Evolutionary conservation across 2,329 filamentous ascomycete genomes (phyloP), one percentile per base, ranked within the genome.

Genomic region (Penicillium sp.): DNA sequence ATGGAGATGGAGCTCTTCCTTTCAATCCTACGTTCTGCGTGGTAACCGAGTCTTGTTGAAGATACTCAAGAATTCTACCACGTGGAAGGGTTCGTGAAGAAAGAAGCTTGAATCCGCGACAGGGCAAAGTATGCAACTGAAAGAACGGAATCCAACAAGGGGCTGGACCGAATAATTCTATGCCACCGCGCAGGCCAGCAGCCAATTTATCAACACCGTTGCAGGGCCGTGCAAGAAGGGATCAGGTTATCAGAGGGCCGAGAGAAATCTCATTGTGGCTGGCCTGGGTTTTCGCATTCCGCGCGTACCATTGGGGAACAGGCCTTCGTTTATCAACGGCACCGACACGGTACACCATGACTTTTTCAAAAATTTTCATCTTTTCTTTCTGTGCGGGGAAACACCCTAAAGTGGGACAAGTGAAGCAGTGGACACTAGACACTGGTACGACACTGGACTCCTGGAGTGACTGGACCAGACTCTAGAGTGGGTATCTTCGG

Each of bases 371-470:
- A 8, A n/a, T 22, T 47, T 25, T 25, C 17, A n/a, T 38, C 22
- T 20, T 43, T 45, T 35, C 28, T 22, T 37, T 28, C 37, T 63
- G 55, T 63, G 61, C 55, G 61, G 60, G 63, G 59, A 47, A 60
- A 53, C 48, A 53, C 28, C 31, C 50, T 37, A 47, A 55, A 15
- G 31, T 37, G 50, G 28, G 60, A 64, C 57, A 64, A 59, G 38
- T 53, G 38, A 31, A 43, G 60, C 47, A 54, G 38, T 22, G 28
- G 43, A 45, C 31, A 45, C 14, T 31, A 5, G 22, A 22, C 22
- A 31, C 28, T 31, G 7, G 28, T 22, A 28, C 8, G n/a, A n/a
- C n/a, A n/a, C n/a, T n/a, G n/a, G n/a, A n/a, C 20, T 20, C 20
- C 20, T 20, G 20, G 20, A 20, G 20, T 20, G 20, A 31, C 31